These are phyloP conservation scores for Cymbopogon citratus DNA, from an alignment of 176 grass and related monocot species.

Conservation along the genomic window DNA sequence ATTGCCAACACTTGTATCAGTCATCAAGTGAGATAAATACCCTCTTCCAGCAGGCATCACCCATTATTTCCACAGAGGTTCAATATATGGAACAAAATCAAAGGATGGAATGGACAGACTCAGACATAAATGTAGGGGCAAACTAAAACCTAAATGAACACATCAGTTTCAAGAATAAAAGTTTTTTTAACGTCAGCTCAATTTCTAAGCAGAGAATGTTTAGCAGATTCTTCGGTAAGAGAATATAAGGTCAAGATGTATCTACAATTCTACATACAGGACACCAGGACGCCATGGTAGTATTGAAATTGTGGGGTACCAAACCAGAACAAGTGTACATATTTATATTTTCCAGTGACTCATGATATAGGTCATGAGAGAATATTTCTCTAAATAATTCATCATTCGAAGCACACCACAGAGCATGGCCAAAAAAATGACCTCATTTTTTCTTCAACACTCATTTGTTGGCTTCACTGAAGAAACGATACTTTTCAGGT, in stretches of 20 bases:
- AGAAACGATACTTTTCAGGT: neutral
- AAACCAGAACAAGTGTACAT: neutral
- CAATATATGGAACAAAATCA: neutral
- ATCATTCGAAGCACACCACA: too few species aligned
- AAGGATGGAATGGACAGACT: neutral
- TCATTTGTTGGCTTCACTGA: neutral
- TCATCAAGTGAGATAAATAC: neutral
- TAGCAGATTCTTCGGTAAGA: slow-evolving; percentile 23
- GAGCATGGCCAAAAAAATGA: too few species aligned
- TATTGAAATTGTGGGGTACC: too few species aligned
- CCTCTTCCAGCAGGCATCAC: neutral
- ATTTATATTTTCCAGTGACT: slow-evolving; percentile 66
- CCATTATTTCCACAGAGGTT: neutral
- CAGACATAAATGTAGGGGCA: neutral
- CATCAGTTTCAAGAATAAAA: neutral
- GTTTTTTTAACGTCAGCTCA: neutral
- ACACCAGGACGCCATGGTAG: too few species aligned
- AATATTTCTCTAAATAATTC: neutral
- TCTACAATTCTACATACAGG: neutral
- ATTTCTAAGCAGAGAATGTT: neutral
- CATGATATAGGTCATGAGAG: slow-evolving; percentile 52
- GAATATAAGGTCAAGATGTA: neutral
- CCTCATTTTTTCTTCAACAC: too few species aligned
- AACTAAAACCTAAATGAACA: neutral
- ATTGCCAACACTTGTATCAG: neutral